Evolutionary conservation across 768 basidiomycete genomes (phyloP), one percentile per base, ranked within the genome.

Genomic region (Podaxis rugospora): DNA sequence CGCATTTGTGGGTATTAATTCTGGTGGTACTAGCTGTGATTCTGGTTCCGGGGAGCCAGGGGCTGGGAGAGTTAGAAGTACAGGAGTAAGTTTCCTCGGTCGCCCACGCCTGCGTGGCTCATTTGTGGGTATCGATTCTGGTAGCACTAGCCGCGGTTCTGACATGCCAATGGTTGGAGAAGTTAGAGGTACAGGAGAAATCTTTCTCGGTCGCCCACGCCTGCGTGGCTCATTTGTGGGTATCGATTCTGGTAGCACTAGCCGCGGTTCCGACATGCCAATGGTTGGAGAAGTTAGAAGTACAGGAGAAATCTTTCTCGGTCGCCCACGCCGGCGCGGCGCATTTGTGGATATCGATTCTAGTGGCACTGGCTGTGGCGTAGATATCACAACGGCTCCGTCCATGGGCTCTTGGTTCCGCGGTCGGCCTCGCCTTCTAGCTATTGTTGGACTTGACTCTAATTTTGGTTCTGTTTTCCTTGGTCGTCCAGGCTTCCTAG

Each of bases 131-230:
- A 23, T 5, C 2, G 52, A 11, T 39, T 28, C 11, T 4, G 23
- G 5, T 13, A 40, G 21, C 16, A 37, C 10, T 21, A 21, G 9
- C 23, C 28, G 10, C 18, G 13, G 11, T 39, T 23, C 23, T 9
- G 21, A 9, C 1, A 9, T 0, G n/a, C n/a, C 10, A 47, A 10
- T 5, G 21, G 9, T 1, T 21, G 44, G 44, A 47, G 44, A 32
- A 32, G 28, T 9, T 10, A 47, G 9, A 47, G 10, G 18, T 16
- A 47, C 5, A 47, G 51, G n/a, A 25, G 5, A 21, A 5, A 44
- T 3, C 28, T 59, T 59, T 27, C 21, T 59, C 28, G 57, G 50
- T 40, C 57, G 49, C 7, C 57, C 50, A 21, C 50, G 57, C 23
- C 14, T 51, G 7, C 49, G 49, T 3, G 39, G 57, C 25, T 21